Evolutionary conservation across 768 basidiomycete species (phyloP), one percentile per base, ranked within the genome.

Genomic region (Podaxis pistillaris): DNA sequence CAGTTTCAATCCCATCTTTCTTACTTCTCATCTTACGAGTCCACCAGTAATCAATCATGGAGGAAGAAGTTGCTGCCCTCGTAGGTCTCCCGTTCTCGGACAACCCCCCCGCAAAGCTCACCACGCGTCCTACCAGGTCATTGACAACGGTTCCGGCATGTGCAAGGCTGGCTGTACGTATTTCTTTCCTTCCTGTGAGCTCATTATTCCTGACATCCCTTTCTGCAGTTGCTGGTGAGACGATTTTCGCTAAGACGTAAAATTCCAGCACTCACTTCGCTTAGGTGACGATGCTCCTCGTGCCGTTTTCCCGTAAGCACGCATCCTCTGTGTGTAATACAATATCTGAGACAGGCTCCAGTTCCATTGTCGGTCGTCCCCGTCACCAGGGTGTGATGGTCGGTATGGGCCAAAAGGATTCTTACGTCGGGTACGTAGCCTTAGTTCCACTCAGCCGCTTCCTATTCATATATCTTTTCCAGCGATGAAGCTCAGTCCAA

Each of bases 101-200:
- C 44, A n/a, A 40, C 5, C 56, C 17, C 2, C 46, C 41, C 30
- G 22, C n/a, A 22, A 36, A n/a, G 12, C 54, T 59, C 50, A 63
- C 37, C 15, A 17, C 55, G 12, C 66, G 44, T 19, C 17, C 28
- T 19, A 55, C 37, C 67, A 91, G 90, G 91, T 93, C 77, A 90
- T 92, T 74, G 90, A 94, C 78, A 93, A 93, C 77, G 94, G 93
- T 73, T 98, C 96, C 73, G 96, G 96, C 79, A 98, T 98, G 96
- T 98, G 96, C 90, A 98, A 98, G 83, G 96, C 96, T 86, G 96
- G 97, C 80, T 94, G 92, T 93, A 76, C 70, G 90, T 89, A 40
- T 66, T 68, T 69, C 60, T 61, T 28, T 36, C 56, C 61, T 63
- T 57, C 56, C 64, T 54, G 65, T 54, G 40, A 37, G 15, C 41